These are phyloP conservation scores for Penicillium sp. DNA, from an alignment of 2,329 filamentous ascomycete species.

Conservation along the genomic window DNA sequence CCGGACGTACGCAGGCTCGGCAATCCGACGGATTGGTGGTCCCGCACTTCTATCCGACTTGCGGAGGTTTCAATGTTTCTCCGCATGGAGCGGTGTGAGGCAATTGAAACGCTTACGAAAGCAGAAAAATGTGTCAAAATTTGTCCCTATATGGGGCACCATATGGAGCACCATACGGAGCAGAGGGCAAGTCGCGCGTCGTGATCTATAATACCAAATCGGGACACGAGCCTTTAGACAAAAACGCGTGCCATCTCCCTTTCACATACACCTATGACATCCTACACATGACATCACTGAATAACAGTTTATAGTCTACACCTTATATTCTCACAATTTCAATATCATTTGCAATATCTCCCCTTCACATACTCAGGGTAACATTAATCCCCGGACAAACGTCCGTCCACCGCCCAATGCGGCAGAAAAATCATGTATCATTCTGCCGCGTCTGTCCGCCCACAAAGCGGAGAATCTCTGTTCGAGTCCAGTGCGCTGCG, in stretches of 20 bases:
- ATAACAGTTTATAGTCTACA: background rate
- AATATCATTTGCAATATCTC: background rate
- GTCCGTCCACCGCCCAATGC: constrained; percentile 13
- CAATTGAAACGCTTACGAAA: background rate
- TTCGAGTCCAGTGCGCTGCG: constrained; percentile 11
- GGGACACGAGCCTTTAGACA: background rate
- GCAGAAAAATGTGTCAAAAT: background rate
- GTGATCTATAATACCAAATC: background rate
- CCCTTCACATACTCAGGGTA: background rate
- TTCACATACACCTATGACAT: background rate
- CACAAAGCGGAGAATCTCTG: constrained; percentile 19
- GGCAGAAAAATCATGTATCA: constrained; percentile 7
- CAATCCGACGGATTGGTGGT: constrained; percentile 4
- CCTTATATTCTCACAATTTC: background rate
- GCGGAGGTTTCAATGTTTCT: constrained; percentile 15
- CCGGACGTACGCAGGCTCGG: constrained; percentile 8
- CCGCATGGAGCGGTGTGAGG: constrained; percentile 21
- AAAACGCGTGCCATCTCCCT: background rate
- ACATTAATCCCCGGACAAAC: constrained; percentile 1
- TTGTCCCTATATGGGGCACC: background rate
- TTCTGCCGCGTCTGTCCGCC: constrained; percentile 37
- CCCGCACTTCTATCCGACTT: constrained; percentile 12
- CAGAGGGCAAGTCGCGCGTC: background rate
- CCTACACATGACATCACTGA: background rate
- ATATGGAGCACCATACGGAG: too few relatives aligned